Evolutionary conservation across 192 early-diverging fungal genomes (phyloP).

Genomic region (Podila verticillata): DNA sequence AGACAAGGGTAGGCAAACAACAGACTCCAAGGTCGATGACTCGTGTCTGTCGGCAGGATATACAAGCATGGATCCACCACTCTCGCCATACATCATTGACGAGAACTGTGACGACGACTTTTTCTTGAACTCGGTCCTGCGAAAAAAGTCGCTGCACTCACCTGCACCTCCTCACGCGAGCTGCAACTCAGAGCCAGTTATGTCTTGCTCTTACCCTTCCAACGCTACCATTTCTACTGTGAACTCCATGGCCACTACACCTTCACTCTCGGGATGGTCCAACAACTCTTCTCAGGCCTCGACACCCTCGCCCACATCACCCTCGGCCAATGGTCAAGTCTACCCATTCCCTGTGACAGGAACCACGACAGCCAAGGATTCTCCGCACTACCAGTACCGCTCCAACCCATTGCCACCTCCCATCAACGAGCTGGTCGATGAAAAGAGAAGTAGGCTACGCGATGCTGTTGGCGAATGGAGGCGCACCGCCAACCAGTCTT

Average conservation of each 20-base stretch:
- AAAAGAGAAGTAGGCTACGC: constrained; percentile 21
- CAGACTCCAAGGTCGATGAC: neutral
- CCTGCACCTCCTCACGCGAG: neutral
- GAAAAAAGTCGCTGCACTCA: constrained; percentile 10
- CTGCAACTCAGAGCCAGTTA: neutral
- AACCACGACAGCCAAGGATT: neutral
- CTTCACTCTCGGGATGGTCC: constrained; percentile 25
- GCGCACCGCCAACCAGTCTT: constrained; percentile 20
- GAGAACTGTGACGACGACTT: constrained; percentile 40
- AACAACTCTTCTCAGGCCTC: constrained; percentile 18
- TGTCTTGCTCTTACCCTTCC: constrained; percentile 20
- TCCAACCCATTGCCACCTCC: constrained; percentile 36
- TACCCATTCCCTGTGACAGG: constrained; percentile 16
- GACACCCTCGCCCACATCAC: constrained; percentile 35
- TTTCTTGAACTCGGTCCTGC: constrained; percentile 48
- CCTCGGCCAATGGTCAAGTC: constrained; percentile 11
- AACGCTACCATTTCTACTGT: constrained; percentile 12
- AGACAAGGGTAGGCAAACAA: neutral
- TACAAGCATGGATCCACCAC: neutral
- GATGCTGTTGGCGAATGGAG: constrained; percentile 45
- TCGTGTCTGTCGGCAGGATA: too few relatives aligned
- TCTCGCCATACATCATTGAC: constrained; percentile 45
- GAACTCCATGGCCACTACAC: constrained; percentile 11
- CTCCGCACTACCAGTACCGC: constrained; percentile 7
- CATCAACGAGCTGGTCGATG: constrained; percentile 13